Percentiles rank a stretch among this genome's conserved stretches.
Evolutionary conservation across 352 stramenopile species (phyloP).

Genomic region (Pythium brachiatum): DNA sequence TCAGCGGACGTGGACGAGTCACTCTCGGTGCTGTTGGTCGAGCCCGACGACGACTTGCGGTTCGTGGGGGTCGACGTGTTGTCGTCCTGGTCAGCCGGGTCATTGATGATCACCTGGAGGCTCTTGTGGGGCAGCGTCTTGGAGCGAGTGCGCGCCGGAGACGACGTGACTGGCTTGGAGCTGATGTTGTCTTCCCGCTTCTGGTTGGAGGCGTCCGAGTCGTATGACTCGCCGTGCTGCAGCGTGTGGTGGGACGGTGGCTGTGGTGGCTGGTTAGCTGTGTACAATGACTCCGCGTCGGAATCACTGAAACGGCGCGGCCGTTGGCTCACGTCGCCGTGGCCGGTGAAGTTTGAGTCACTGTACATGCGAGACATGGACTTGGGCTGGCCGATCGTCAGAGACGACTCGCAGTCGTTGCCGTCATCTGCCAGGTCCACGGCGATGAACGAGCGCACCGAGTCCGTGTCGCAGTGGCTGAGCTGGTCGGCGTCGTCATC

Average conservation of each 20-base stretch:
- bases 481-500: constrained; percentile 53
- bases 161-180: background rate
- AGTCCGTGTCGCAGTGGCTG: constrained; percentile 67
- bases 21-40: constrained; percentile 42
- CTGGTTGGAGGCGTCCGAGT: constrained; percentile 6
- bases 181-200: background rate
- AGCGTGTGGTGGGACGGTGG: background rate
- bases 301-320: constrained; percentile 78
- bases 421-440: constrained; percentile 70
- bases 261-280: constrained; percentile 17
- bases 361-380: constrained; percentile 74
- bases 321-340: constrained; percentile 22
- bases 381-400: constrained; percentile 43
- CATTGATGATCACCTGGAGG: constrained; percentile 16
- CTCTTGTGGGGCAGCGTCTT: constrained; percentile 19
- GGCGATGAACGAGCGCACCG: constrained; percentile 72
- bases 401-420: constrained; percentile 45
- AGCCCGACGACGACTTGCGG: constrained; percentile 54
- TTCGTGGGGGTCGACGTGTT: constrained; percentile 24
- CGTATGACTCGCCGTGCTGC: background rate
- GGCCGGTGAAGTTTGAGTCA: constrained; percentile 36
- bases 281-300: constrained; percentile 73
- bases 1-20: constrained; percentile 41
- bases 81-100: constrained; percentile 26
- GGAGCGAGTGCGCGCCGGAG: constrained; percentile 14